Evolutionary conservation across 345 rosid genomes (phyloP).

Genomic region (Dipteronia dyeriana): DNA sequence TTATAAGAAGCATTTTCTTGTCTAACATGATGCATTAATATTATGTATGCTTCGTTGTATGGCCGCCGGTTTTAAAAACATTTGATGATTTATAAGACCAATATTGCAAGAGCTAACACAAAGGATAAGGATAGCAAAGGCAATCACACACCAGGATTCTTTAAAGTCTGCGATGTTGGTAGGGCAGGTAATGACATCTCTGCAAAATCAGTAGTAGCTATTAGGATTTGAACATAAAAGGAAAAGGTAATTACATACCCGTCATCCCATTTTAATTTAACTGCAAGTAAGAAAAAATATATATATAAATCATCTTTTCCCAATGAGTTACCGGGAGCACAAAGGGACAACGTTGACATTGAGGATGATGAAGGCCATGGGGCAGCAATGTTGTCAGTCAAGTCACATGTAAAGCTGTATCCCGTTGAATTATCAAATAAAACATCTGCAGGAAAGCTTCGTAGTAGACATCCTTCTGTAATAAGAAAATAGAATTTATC

Average conservation of each 20-base stretch:
- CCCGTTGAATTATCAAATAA: slow-evolving; percentile 83
- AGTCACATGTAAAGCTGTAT: slow-evolving; percentile 90
- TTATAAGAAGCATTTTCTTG: background rate
- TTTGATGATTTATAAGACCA: background rate
- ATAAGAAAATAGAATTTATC: slow-evolving; percentile 16
- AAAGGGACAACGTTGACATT: slow-evolving; percentile 76
- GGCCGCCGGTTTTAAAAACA: background rate
- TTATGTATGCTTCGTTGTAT: background rate
- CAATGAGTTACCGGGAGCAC: slow-evolving; percentile 78
- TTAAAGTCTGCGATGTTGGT: slow-evolving; percentile 76
- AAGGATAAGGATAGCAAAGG: background rate
- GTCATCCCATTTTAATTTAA: background rate
- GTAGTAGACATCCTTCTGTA: slow-evolving; percentile 75
- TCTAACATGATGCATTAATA: background rate
- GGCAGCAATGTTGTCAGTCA: slow-evolving; percentile 91
- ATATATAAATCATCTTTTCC: background rate
- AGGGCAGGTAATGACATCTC: slow-evolving; percentile 98
- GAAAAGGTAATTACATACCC: background rate
- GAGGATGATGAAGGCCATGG: slow-evolving; percentile 98
- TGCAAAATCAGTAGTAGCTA: slow-evolving; percentile 39
- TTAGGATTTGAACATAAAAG: slow-evolving; percentile 11
- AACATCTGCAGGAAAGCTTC: slow-evolving; percentile 84
- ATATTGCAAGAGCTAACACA: background rate
- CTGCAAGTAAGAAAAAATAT: background rate
- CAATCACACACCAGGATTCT: slow-evolving; percentile 59